Base-by-base conservation (phyloP, 2,329 filamentous ascomycete genomes). In the Botrytis elliptica region DNA sequence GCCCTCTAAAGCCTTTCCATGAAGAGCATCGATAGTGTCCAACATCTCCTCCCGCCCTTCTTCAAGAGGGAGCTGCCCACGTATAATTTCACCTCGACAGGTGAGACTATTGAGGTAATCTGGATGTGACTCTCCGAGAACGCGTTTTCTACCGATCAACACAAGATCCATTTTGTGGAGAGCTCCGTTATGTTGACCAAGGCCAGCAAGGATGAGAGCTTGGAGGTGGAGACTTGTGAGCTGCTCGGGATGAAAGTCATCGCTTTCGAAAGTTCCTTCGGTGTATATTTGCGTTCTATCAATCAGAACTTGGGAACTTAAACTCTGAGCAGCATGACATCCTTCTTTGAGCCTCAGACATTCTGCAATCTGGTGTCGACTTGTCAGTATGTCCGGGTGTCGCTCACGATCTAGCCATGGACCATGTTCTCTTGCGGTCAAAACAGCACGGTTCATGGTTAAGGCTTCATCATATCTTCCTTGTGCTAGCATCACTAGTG, bases 351-450 rank as follows among this genome's bases (percentile, higher is more conserved):
- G 66, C 18, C 75, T 74, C 6, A 79, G 40, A 20, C 77, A 73
- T 71, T 77, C 75, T 9, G 77, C 75, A 20, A 79, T 73, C 40
- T 78, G 75, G 64, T 79, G 75, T n/a, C 76, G 76, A 57, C 77
- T 79, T 12, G 74, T 78, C 33, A 79, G 64, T n/a, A 77, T 78
- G 44, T 79, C 78, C 2, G 78, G 78, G 68, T 79, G 77, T 29
- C 74, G 75, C 25, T 75, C 73, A 33, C 76, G 60, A 14, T 79
- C 75, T 29, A 74, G 64, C 78, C 78, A 78, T n/a, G 77, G 78
- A 7, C 76, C 78, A 40, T 75, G 59, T 38, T 76, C 72, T 59
- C 77, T 72, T 4, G 73, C 67, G 46, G 72, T 70, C 10, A 79
- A 65, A 16, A 74, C 75, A 10, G 72, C 59, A 29, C 72, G 72